Base-by-base conservation (phyloP, 306 rosid genomes). In the Vicia faba region DNA sequence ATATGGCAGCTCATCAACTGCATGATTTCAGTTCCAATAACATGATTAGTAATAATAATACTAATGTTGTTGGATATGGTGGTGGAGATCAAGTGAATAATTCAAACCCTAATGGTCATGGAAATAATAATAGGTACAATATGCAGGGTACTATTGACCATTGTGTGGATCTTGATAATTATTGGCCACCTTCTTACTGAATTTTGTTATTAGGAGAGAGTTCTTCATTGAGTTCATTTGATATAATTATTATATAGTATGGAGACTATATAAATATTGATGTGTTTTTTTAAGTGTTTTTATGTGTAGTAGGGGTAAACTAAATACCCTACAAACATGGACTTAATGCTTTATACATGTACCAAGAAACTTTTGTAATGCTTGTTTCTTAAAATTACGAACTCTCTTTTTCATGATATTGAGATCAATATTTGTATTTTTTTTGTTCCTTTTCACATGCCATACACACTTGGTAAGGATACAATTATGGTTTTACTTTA, bases 121-220 rank as follows among this genome's bases (percentile, higher is more conserved):
- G 50, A 0, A 44, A 64, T 33, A 33, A 7, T 33, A 33, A 33
- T 31, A 66, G 70, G 59, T 66, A 16, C 19, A 66, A 20, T 23
- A 51, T 19, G 31, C 58, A 46, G 12, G 70, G 70, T 7, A 4
- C 3, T 51, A 66, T 66, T 45, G 70, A 66, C 0, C 70, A 48
- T 48, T 66, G 70, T 15, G 46, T 66, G 31, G 70, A 66, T 66
- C 70, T 66, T 66, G 70, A 66, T 33, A 19, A 48, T 66, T 66
- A 66, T 7, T 66, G 70, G 70, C 70, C 70, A 40, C 25, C 23
- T 64, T 46, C 70, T n/a, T 66, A 66, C 33, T 66, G 19, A 33
- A 1, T 33, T 33, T 33, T 33, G 38, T 33, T 33, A 33, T 1
- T 33, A 33, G 8, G 38, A 33, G 38, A 33, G 38, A 33, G 35